Conservation (phyloP, 352 stramenopile genomes). For the Blastocystis sp. region DNA sequence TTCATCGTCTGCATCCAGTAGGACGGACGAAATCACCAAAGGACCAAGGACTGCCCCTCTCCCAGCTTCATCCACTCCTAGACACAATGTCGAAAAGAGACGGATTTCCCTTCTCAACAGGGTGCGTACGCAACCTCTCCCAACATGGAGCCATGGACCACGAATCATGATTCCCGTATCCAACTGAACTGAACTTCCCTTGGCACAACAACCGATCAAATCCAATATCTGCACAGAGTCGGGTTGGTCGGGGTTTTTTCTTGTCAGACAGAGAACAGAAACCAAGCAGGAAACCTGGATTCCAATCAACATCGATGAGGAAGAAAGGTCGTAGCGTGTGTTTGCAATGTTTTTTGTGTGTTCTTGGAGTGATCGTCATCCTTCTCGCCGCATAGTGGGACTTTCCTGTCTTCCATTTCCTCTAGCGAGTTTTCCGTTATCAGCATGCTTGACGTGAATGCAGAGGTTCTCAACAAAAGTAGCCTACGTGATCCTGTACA, state of each 20-base stretch:
- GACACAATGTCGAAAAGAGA: neutral
- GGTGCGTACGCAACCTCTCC: too few species aligned
- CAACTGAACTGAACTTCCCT: too few species aligned
- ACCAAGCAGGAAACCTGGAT: too few species aligned
- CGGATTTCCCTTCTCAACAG: too few species aligned
- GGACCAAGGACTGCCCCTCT: conserved; percentile 1
- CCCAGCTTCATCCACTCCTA: conserved; percentile 17
- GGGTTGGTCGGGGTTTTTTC: too few species aligned
- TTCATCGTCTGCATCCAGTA: neutral
- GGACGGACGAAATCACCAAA: neutral
- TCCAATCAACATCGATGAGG: too few species aligned
- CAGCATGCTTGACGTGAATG: neutral
- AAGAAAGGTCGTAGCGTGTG: neutral
- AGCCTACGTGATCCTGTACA: neutral
- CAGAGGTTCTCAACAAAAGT: neutral
- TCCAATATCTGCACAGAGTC: too few species aligned
- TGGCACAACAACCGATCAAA: too few species aligned
- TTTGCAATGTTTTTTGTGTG: neutral
- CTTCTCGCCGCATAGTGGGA: neutral
- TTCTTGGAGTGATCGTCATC: neutral
- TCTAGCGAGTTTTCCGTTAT: neutral
- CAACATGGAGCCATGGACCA: too few species aligned
- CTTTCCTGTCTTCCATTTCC: neutral
- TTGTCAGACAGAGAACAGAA: too few species aligned
- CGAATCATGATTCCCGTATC: too few species aligned